These are phyloP conservation scores for Ganoderma lingzhi DNA, from an alignment of 1,284 basidiomycete genomes.

Conservation along the genomic window DNA sequence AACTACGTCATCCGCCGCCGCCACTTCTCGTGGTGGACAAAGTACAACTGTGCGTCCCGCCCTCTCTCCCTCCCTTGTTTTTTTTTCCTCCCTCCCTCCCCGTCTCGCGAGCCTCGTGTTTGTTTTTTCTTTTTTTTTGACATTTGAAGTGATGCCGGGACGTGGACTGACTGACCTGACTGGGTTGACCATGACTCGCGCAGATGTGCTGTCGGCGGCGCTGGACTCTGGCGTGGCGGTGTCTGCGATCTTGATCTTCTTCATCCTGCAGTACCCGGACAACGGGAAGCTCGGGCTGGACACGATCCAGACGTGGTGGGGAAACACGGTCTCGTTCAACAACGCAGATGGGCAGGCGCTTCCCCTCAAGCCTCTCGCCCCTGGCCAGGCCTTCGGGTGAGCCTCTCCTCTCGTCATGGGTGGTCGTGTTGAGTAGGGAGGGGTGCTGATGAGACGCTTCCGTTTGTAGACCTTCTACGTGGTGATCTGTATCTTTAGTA, in stretches of 20 bases:
- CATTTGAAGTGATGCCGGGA: slow-evolving; percentile 1
- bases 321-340: slow-evolving; percentile 62
- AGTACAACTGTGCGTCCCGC: slow-evolving; percentile 56
- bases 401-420: background rate
- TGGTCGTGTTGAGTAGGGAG: background rate
- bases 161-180: no score
- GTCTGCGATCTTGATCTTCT: slow-evolving; percentile 68
- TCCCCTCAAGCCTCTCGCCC: slow-evolving; percentile 41
- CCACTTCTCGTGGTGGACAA: slow-evolving; percentile 62
- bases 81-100: background rate
- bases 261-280: slow-evolving; percentile 69
- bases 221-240: slow-evolving; percentile 70
- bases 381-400: slow-evolving; percentile 50
- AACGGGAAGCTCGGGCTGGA: slow-evolving; percentile 66
- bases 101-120: background rate
- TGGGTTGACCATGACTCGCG: no score
- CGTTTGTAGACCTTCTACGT: background rate
- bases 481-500: slow-evolving; percentile 5
- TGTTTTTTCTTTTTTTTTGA: no score
- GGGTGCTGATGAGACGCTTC: background rate
- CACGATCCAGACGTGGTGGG: slow-evolving; percentile 75
- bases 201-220: slow-evolving; percentile 64
- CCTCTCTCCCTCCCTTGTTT: no score
- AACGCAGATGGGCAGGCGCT: slow-evolving; percentile 51
- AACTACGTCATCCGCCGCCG: slow-evolving; percentile 60